Percentiles rank a stretch among this genome's conserved stretches.
Evolutionary conservation across 176 grass and related monocot species (phyloP).

Genomic region (Triticum monococcum): DNA sequence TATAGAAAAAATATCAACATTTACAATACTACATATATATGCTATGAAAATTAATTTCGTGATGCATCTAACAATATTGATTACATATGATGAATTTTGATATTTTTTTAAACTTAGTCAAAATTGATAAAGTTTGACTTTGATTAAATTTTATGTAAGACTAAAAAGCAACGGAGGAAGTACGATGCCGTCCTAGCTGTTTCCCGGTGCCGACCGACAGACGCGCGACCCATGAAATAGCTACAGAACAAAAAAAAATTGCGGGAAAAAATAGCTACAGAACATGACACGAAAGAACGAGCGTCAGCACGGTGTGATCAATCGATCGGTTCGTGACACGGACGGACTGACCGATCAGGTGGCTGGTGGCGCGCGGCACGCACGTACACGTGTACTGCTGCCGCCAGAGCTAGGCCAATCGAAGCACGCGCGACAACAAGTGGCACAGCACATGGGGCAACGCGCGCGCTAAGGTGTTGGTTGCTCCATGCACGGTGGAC

Average conservation of each 20-base stretch:
- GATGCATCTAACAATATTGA: no score
- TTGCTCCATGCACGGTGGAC: no score
- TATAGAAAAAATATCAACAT: no score
- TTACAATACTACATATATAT: no score
- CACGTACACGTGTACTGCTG: not conserved
- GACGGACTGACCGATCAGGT: not conserved
- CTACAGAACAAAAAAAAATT: not conserved
- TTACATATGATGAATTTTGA: no score
- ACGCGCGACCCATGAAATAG: not conserved
- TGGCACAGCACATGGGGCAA: not conserved
- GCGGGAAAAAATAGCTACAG: not conserved
- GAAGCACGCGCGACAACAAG: not conserved
- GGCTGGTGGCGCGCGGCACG: not conserved
- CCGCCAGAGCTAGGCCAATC: not conserved
- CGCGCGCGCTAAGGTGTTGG: no score
- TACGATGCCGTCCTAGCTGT: not conserved
- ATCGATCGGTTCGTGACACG: not conserved
- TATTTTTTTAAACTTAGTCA: no score
- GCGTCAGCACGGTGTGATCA: not conserved
- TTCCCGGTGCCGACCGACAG: not conserved
- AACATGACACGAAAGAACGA: not conserved
- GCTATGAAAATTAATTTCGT: no score
- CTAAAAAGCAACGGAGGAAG: no score
- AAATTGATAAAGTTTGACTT: no score
- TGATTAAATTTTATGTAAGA: no score